These are phyloP conservation scores for Botryotinia narcissicola DNA, from an alignment of 2,329 filamentous ascomycete species.

Conservation along the genomic window DNA sequence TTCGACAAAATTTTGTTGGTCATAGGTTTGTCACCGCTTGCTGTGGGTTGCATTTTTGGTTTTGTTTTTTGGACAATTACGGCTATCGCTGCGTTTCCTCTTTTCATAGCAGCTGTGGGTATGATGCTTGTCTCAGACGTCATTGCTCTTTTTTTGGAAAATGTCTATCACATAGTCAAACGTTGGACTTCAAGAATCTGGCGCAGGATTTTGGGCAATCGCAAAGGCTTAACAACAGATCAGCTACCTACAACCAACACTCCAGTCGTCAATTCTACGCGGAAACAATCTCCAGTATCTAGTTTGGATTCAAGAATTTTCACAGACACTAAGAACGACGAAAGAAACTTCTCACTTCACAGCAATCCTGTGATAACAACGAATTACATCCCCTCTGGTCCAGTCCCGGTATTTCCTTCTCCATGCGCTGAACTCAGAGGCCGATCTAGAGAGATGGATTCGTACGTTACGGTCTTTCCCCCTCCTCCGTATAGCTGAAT, in stretches of 20 bases:
- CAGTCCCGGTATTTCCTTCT: background rate
- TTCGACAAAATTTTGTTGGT: background rate
- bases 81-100: background rate
- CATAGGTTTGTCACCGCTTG: background rate
- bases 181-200: background rate
- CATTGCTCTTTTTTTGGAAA: background rate
- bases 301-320: rapidly evolving
- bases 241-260: background rate
- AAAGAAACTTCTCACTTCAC: background rate
- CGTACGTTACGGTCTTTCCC: background rate
- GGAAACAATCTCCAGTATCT: background rate
- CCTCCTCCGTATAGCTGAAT: background rate
- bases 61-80: background rate
- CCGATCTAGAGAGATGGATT: background rate
- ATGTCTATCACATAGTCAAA: background rate
- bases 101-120: background rate
- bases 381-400: too few relatives aligned
- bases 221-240: background rate
- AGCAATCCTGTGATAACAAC: background rate
- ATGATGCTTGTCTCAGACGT: background rate
- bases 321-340: too few relatives aligned
- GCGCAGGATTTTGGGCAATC: background rate
- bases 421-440: background rate
- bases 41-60: background rate
- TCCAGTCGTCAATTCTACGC: rapidly evolving